Percentiles rank a stretch among this genome's conserved stretches.
Conservation (phyloP, 1,284 basidiomycete genomes). For the Tylopilus sp. region DNA sequence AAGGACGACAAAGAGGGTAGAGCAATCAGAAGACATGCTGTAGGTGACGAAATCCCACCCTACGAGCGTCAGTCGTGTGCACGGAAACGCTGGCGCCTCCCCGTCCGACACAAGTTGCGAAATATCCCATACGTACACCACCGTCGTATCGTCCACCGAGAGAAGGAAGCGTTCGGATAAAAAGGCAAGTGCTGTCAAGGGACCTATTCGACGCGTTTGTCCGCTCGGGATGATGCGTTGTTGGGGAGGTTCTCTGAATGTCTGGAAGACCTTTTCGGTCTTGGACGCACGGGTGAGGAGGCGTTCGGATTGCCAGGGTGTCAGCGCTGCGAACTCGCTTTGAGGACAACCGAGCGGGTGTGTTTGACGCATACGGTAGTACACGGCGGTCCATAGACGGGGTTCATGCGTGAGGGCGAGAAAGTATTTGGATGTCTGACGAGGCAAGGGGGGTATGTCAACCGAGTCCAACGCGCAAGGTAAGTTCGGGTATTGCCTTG, state of each 20-base stretch:
- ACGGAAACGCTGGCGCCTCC: background rate
- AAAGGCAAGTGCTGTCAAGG: conserved; percentile 5
- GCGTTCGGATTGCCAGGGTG: background rate
- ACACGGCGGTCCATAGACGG: conserved; percentile 4
- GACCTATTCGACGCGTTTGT: background rate
- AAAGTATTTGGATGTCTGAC: conserved; percentile 15
- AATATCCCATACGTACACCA: conserved; percentile 15
- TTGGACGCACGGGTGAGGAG: conserved; percentile 11
- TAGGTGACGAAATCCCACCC: conserved; percentile 4
- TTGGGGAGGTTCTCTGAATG: background rate
- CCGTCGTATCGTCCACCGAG: conserved; percentile 11
- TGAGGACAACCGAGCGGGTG: conserved; percentile 1
- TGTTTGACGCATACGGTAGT: conserved; percentile 6
- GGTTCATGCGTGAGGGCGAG: conserved; percentile 3
- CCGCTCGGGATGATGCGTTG: background rate
- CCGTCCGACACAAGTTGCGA: background rate
- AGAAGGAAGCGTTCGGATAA: conserved; percentile 20
- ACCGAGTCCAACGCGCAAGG: background rate
- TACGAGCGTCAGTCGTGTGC: conserved; percentile 2
- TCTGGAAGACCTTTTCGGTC: conserved; percentile 10
- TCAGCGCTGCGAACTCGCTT: conserved; percentile 5
- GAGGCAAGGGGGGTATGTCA: background rate
- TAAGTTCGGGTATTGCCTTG: conserved; percentile 11
- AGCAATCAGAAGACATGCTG: conserved; percentile 2
- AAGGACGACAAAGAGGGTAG: conserved; percentile 12